These are phyloP conservation scores for Zalaria obscura DNA, from an alignment of 2,329 filamentous ascomycete species.

Conservation along the genomic window DNA sequence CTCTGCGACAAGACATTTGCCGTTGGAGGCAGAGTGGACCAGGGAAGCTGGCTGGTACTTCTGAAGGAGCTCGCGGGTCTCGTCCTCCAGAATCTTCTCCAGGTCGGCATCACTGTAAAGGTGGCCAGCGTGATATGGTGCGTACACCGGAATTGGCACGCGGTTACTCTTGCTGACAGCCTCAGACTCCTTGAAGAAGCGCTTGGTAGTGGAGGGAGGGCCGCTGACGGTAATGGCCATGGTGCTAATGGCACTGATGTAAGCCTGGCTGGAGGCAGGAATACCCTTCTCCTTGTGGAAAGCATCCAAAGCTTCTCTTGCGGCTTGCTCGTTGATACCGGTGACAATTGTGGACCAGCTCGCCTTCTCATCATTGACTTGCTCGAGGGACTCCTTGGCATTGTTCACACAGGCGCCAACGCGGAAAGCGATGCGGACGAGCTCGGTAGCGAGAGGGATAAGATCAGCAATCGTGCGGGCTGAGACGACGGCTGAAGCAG, in stretches of 20 bases:
- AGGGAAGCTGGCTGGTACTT: constrained; percentile 27
- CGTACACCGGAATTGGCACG: constrained; percentile 40
- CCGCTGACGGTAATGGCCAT: constrained; percentile 47
- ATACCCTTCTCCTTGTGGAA: constrained; percentile 44
- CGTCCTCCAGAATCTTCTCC: constrained; percentile 32
- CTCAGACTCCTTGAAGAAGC: constrained; percentile 35
- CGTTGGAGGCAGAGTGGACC: constrained; percentile 32
- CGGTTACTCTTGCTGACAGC: constrained; percentile 36
- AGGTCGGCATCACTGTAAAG: constrained; percentile 37
- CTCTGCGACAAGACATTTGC: constrained; percentile 30
- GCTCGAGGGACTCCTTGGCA: constrained; percentile 33
- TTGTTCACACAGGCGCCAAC: constrained; percentile 35
- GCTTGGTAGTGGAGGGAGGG: constrained; percentile 38
- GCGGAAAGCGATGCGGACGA: constrained; percentile 53
- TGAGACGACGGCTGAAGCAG: constrained; percentile 53
- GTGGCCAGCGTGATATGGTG: constrained; percentile 45
- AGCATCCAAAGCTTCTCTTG: constrained; percentile 35
- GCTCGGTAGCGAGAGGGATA: constrained; percentile 47
- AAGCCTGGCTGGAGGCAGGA: constrained; percentile 36
- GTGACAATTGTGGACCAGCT: constrained; percentile 55
- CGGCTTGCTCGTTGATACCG: constrained; percentile 37
- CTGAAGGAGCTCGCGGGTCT: constrained; percentile 25
- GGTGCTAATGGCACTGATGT: constrained; percentile 44
- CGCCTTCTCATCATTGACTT: constrained; percentile 39
- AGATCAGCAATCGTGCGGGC: constrained; percentile 48